Conservation (phyloP, 164 flowering plant species). For the Piper betle region DNA sequence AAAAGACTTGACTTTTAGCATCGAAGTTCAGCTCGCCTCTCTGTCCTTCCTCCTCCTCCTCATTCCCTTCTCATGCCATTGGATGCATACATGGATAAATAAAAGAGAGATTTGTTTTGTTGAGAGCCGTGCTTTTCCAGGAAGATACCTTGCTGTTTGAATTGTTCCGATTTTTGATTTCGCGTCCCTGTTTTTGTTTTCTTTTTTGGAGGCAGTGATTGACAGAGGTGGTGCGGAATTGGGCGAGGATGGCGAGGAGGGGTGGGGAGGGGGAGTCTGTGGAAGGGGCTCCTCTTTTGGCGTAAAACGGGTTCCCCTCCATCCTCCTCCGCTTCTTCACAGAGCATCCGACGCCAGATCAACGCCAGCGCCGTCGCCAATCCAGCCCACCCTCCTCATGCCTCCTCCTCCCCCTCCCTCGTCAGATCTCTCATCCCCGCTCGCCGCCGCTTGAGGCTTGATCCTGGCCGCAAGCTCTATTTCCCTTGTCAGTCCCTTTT, state of each 20-base stretch:
- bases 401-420: constrained; percentile 54
- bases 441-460: constrained; percentile 71
- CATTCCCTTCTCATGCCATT: too few species aligned
- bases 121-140: too few species aligned
- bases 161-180: too few species aligned
- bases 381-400: constrained; percentile 8
- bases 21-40: too few species aligned
- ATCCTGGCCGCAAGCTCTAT: constrained; percentile 26
- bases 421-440: constrained; percentile 70
- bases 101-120: too few species aligned
- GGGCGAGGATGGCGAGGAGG: too few species aligned
- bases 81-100: too few species aligned
- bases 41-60: too few species aligned
- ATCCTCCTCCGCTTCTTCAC: constrained; percentile 14
- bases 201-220: too few species aligned
- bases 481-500: background rate
- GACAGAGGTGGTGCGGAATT: background rate
- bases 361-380: constrained; percentile 10
- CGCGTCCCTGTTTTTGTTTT: too few species aligned
- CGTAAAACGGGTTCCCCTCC: constrained; percentile 14
- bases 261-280: constrained; percentile 49
- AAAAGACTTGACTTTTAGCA: too few species aligned
- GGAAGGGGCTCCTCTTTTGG: constrained; percentile 28
- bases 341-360: constrained; percentile 1
- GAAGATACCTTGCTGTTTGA: too few species aligned